These are phyloP conservation scores for Boletus reticuloceps DNA, from an alignment of 768 basidiomycete genomes.

Conservation along the genomic window DNA sequence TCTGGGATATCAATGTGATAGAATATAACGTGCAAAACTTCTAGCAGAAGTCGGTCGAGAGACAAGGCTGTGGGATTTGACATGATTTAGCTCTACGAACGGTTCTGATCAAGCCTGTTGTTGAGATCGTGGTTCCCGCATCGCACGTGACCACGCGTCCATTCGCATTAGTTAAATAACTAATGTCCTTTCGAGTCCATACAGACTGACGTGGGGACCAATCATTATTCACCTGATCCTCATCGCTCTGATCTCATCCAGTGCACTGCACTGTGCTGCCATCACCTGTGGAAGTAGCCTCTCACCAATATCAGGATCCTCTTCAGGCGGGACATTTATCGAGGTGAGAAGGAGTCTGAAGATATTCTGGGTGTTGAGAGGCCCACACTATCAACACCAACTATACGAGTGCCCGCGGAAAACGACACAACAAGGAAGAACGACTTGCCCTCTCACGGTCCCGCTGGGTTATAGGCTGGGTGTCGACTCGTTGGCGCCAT, in stretches of 20 bases:
- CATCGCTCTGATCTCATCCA: slow-evolving; percentile 15
- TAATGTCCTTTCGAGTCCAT: neutral
- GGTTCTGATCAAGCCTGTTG: too few relatives aligned
- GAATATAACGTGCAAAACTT: slow-evolving; percentile 9
- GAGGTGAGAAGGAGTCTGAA: slow-evolving; percentile 20
- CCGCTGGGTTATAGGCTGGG: slow-evolving; percentile 8
- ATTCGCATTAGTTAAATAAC: neutral
- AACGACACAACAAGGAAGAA: neutral
- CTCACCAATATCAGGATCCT: slow-evolving; percentile 20
- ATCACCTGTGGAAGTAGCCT: slow-evolving; percentile 12
- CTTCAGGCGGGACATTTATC: slow-evolving; percentile 12
- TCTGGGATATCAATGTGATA: slow-evolving; percentile 15
- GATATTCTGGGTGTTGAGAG: slow-evolving; percentile 17
- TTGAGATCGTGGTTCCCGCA: too few relatives aligned
- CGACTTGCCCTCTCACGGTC: slow-evolving; percentile 16
- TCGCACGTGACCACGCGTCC: too few relatives aligned
- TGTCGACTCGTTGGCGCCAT: slow-evolving; percentile 8
- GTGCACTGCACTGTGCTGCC: slow-evolving; percentile 2
- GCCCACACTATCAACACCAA: slow-evolving; percentile 10
- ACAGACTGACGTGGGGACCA: neutral
- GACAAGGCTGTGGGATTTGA: neutral
- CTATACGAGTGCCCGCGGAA: neutral
- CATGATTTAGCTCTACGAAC: too few relatives aligned
- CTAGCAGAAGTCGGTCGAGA: slow-evolving; percentile 12
- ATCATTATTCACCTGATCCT: neutral